Conservation (phyloP, 2,329 filamentous ascomycete species). For the Epichloe sp. region DNA sequence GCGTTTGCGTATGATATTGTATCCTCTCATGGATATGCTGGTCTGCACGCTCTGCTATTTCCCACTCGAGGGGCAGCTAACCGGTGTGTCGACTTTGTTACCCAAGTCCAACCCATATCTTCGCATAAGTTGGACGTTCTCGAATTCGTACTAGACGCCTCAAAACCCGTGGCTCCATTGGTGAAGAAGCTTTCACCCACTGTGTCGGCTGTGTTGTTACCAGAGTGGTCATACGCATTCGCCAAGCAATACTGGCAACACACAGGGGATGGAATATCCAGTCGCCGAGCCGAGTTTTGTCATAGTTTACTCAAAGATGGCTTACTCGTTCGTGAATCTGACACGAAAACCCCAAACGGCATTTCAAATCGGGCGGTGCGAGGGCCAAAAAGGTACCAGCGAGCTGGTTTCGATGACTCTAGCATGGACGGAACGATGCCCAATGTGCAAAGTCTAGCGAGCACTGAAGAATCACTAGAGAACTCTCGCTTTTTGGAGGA, state of each 20-base stretch:
- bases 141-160: slow-evolving; percentile 48
- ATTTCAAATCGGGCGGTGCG: slow-evolving; percentile 35
- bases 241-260: slow-evolving; percentile 99
- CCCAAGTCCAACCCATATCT: slow-evolving; percentile 37
- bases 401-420: slow-evolving; percentile 22
- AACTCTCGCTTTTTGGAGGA: slow-evolving; percentile 79
- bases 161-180: slow-evolving; percentile 35
- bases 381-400: slow-evolving; percentile 71
- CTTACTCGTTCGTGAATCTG: slow-evolving; percentile 29
- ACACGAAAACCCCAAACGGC: slow-evolving; percentile 14
- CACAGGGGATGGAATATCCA: slow-evolving; percentile 83
- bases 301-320: slow-evolving; percentile 60
- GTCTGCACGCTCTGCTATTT: slow-evolving; percentile 68
- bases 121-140: slow-evolving; percentile 38
- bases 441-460: slow-evolving; percentile 8
- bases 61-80: slow-evolving; percentile 57
- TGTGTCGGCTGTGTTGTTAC: slow-evolving; percentile 60
- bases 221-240: slow-evolving; percentile 49
- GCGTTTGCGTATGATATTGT: slow-evolving; percentile 58
- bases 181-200: slow-evolving; percentile 44
- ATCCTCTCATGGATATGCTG: slow-evolving; percentile 44
- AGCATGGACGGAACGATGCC: slow-evolving; percentile 8
- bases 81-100: slow-evolving; percentile 64
- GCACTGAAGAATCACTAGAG: slow-evolving; percentile 40
- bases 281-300: slow-evolving; percentile 82